These are phyloP conservation scores for Ustulina deusta DNA, from an alignment of 2,329 filamentous ascomycete species.

Conservation along the genomic window DNA sequence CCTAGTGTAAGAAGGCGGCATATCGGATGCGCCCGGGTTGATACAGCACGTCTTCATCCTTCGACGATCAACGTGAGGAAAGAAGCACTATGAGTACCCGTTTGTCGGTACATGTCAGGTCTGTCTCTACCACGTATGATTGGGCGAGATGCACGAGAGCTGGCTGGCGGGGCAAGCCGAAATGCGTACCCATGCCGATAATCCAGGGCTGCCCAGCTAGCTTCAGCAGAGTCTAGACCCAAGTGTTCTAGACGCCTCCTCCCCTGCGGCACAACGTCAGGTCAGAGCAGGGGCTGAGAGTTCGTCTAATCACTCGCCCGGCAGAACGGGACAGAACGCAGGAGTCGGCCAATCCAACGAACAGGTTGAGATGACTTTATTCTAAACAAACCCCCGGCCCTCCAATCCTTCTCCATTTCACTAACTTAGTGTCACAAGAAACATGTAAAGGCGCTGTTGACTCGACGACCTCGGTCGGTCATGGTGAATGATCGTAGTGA, in stretches of 20 bases:
- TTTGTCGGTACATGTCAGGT: not conserved
- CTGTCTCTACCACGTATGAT: not conserved
- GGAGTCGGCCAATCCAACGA: constrained; percentile 9
- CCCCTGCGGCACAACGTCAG: constrained; percentile 33
- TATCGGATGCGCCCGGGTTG: constrained; percentile 1
- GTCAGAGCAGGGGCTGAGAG: constrained; percentile 5
- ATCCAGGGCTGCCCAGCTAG: constrained; percentile 32
- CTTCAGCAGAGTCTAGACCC: constrained; percentile 36
- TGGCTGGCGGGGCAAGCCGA: constrained; percentile 20
- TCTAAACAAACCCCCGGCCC: constrained; percentile 8
- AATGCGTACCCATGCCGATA: constrained; percentile 16
- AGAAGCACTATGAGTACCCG: not conserved
- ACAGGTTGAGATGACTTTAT: not conserved
- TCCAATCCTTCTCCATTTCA: constrained; percentile 17
- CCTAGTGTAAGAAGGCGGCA: not conserved
- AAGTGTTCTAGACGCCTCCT: constrained; percentile 31
- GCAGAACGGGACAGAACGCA: constrained; percentile 23
- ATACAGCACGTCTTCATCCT: not conserved
- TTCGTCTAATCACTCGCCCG: constrained; percentile 27
- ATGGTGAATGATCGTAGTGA: not conserved
- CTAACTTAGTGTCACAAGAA: constrained; percentile 35
- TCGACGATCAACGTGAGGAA: not conserved
- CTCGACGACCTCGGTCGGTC: constrained; percentile 6
- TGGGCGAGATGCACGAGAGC: constrained; percentile 20
- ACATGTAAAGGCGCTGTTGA: constrained; percentile 34